phyloP scores from a whole-genome alignment of 345 rosid genomes.

The Crucihimalaya himalaica region DNA sequence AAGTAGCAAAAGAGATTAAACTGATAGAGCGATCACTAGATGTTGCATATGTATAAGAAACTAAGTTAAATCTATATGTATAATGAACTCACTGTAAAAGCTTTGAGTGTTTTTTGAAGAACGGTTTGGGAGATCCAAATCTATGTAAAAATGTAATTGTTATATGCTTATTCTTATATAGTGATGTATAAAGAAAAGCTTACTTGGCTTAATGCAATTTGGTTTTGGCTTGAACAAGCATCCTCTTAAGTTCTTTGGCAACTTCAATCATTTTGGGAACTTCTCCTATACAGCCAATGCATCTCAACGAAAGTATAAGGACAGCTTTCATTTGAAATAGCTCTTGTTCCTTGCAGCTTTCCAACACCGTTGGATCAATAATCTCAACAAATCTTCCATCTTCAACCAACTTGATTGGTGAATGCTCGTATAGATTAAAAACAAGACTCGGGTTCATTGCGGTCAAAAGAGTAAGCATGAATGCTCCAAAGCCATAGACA shows the following conservation, averaged over 20 bases:
- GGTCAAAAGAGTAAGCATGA: conserved; percentile 3
- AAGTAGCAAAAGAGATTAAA: conserved; percentile 22
- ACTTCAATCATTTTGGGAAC: conserved; percentile 25
- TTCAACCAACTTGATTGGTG: not conserved
- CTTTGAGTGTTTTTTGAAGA: not conserved
- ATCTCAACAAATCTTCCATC: conserved; percentile 13
- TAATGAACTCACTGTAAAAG: not conserved
- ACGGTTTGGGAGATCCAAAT: not conserved
- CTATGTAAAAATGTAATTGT: not conserved
- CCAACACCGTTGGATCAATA: not conserved
- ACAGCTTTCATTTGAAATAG: not conserved
- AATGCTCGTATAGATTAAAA: not conserved
- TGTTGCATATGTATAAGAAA: not conserved
- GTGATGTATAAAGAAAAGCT: not conserved
- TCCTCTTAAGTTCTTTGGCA: conserved; percentile 26
- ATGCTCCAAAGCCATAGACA: conserved; percentile 19
- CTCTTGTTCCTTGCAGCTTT: conserved; percentile 5
- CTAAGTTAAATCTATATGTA: not conserved
- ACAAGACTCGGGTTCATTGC: conserved; percentile 1
- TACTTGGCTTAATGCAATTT: not conserved
- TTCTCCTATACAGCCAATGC: not conserved
- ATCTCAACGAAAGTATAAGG: conserved; percentile 20
- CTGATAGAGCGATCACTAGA: conserved; percentile 7
- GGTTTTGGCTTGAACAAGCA: conserved; percentile 7
- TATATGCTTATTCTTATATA: not conserved